Evolutionary conservation across 371 early-diverging fungal genomes (phyloP), one percentile per base, ranked within the genome.

Genomic region (Circinella umbellata): DNA sequence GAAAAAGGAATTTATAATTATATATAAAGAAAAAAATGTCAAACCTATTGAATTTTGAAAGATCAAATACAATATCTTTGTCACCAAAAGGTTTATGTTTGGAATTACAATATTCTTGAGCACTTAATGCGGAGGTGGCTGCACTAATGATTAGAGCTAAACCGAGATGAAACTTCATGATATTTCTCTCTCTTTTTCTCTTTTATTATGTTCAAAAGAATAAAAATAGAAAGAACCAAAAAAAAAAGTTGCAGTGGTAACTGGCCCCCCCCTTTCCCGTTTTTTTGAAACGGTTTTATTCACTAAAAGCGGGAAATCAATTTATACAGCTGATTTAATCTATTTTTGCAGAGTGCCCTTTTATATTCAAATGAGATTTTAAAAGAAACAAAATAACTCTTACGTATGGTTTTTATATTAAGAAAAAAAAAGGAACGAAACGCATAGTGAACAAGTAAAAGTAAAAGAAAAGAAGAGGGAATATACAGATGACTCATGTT

Each of bases 1-100:
- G 27, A 27, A 27, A 27, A 27, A 27, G 27, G 27, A 27, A 27
- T 27, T 42, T 42, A 42, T 42, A 42, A 42, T 6, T 6, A 42
- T 42, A 42, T 9, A 42, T 9, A 9, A 42, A 9, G 42, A 11
- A 42, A 11, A 42, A 34, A 13, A 66, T 36, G 20, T 27, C 55
- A 53, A 63, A 71, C 71, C 61, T 71, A 38, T 71, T 71, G 57
- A 71, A 27, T 59, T 67, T 71, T n/a, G 71, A 71, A 35, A 71
- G 62, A 71, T 71, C 71, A 35, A 71, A 59, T 18, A 57, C 57
- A n/a, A 49, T 51, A 49, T 67, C 61, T 36, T 67, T 65, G 4
- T 20, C 59, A 20, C n/a, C 27, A 6, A 49, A 48, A 42, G 61
- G 60, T 20, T 63, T 63, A 17, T 55, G 67, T 13, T 63, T 54